Percentiles rank a stretch among this genome's conserved stretches.
Conservation (phyloP, 257 asterid genomes). For the Penstemon davidsonii region DNA sequence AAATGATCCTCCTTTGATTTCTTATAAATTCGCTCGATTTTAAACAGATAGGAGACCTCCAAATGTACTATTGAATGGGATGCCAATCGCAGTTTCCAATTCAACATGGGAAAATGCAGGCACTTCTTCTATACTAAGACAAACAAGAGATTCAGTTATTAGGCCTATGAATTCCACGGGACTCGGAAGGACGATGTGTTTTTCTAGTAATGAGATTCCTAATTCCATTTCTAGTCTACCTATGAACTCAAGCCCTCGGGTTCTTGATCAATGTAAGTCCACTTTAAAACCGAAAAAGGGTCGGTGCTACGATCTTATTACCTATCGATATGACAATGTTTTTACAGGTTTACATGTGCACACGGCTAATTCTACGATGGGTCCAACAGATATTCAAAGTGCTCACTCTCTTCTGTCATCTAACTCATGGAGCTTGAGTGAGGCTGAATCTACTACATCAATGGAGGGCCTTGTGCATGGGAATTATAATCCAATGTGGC, state of each 20-base stretch:
- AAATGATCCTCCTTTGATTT: background rate
- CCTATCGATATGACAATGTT: background rate
- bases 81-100: constrained; percentile 34
- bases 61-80: constrained; percentile 31
- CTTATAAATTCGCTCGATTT: too few relatives aligned
- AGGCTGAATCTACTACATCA: constrained; percentile 23
- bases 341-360: constrained; percentile 29
- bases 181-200: constrained; percentile 9
- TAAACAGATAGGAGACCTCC: constrained; percentile 37
- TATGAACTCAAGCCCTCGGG: constrained; percentile 27
- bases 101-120: constrained; percentile 32
- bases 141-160: constrained; percentile 17
- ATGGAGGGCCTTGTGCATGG: constrained; percentile 31
- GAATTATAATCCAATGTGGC: constrained; percentile 25
- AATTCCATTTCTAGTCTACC: constrained; percentile 25
- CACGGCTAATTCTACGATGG: constrained; percentile 10
- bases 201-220: constrained; percentile 13
- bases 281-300: background rate
- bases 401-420: constrained; percentile 69
- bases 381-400: constrained; percentile 31
- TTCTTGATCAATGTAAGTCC: constrained; percentile 41
- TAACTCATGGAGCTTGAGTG: constrained; percentile 38
- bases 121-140: constrained; percentile 4
- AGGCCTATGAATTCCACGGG: constrained; percentile 30
- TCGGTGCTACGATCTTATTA: too few relatives aligned